Evolutionary conservation across 23 red algal genomes (phyloP).

Genomic region (Chondrus crispus): DNA sequence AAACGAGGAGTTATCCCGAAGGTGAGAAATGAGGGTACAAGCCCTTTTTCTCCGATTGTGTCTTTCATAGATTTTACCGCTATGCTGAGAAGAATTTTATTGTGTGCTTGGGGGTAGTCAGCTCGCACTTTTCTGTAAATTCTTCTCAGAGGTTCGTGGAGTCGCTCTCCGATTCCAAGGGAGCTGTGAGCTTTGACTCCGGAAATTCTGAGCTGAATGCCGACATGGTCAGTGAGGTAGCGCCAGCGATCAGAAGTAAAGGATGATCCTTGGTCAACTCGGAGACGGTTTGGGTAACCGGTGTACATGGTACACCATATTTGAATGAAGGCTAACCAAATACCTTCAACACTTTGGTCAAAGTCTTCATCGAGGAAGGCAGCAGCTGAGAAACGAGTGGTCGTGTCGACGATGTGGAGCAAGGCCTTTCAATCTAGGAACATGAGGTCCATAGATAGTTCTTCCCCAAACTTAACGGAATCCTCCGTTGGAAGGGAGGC

Average conservation of each 20-base stretch:
- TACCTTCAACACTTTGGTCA: background rate
- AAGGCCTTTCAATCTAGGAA: background rate
- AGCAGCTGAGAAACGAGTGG: background rate
- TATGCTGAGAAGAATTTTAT: background rate
- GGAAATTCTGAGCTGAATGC: background rate
- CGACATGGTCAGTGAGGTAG: background rate
- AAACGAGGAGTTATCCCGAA: background rate
- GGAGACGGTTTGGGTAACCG: background rate
- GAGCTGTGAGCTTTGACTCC: background rate
- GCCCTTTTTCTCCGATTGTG: background rate
- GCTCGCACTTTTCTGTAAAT: background rate
- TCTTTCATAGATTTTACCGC: background rate
- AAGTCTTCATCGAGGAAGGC: background rate
- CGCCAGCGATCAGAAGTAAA: background rate
- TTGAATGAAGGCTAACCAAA: background rate
- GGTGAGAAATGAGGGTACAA: background rate
- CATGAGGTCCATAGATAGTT: background rate
- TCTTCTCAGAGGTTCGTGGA: background rate
- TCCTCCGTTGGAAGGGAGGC: background rate
- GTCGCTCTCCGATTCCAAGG: background rate
- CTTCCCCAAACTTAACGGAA: background rate
- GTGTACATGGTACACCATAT: background rate
- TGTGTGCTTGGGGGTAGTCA: background rate
- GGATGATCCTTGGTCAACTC: background rate
- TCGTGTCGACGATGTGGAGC: slow-evolving; percentile 22